These are phyloP conservation scores for Trypanosoma boissoni DNA, from an alignment of 208 protist species.

Conservation along the genomic window DNA sequence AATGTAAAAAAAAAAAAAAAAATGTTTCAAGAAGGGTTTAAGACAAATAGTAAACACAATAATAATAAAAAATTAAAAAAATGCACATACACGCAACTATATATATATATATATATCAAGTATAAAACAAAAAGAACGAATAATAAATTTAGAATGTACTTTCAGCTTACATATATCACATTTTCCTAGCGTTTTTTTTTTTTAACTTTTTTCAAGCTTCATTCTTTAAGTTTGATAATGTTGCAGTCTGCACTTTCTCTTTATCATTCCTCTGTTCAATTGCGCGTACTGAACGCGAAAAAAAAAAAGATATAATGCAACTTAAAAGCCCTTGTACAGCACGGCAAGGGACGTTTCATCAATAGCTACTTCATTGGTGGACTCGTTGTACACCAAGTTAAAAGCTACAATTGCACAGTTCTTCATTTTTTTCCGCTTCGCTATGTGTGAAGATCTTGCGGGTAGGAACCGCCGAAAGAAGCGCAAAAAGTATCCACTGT, in stretches of 20 bases:
- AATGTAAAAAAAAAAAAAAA: too few relatives aligned
- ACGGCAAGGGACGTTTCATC: constrained; percentile 72
- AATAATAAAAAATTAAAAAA: too few relatives aligned
- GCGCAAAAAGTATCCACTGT: constrained; percentile 87
- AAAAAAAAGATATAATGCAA: constrained; percentile 3
- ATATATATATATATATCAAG: too few relatives aligned
- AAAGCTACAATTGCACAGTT: constrained; percentile 88
- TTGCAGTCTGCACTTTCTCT: neutral
- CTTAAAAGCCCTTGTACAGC: constrained; percentile 61
- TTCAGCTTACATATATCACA: too few relatives aligned
- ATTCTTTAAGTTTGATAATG: constrained; percentile 5
- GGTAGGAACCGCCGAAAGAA: constrained; percentile 91
- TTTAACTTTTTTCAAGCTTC: neutral
- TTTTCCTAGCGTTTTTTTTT: neutral
- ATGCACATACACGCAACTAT: too few relatives aligned
- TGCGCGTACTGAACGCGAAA: constrained; percentile 4
- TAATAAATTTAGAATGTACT: too few relatives aligned
- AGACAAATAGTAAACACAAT: too few relatives aligned
- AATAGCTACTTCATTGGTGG: constrained; percentile 58
- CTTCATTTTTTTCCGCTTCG: constrained; percentile 81
- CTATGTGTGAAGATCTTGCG: constrained; percentile 48
- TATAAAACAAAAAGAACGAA: too few relatives aligned
- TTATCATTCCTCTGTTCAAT: neutral
- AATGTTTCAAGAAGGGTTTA: too few relatives aligned
- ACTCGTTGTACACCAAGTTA: constrained; percentile 63